These are phyloP conservation scores for Zasmidium cellare DNA, from an alignment of 2,329 filamentous ascomycete species.

Conservation along the genomic window DNA sequence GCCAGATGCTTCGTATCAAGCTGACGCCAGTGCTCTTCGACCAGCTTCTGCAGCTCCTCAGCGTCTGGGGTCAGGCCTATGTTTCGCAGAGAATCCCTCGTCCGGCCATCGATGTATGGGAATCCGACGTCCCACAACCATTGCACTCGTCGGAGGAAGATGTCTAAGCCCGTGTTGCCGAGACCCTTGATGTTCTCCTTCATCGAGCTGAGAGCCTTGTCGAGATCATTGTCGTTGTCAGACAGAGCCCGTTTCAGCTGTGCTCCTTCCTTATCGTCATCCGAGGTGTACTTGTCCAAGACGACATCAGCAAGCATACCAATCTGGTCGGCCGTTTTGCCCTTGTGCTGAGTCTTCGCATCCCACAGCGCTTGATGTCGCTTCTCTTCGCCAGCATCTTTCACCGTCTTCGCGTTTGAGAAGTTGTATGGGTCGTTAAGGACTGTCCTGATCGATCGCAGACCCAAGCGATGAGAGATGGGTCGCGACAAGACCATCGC, in stretches of 20 bases:
- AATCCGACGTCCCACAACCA: constrained; percentile 41
- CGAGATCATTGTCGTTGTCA: constrained; percentile 32
- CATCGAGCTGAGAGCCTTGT: constrained; percentile 33
- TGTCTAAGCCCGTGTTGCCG: constrained; percentile 42
- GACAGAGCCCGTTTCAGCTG: constrained; percentile 34
- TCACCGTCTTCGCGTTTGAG: constrained; percentile 35
- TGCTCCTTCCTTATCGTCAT: constrained; percentile 35
- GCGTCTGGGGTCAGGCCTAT: constrained; percentile 39
- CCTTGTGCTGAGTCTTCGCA: constrained; percentile 47
- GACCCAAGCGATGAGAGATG: constrained; percentile 45
- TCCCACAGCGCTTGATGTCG: constrained; percentile 42
- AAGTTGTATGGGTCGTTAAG: constrained; percentile 46
- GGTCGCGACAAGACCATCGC: constrained; percentile 47
- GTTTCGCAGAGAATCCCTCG: constrained; percentile 35
- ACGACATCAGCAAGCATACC: constrained; percentile 35
- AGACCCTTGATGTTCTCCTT: constrained; percentile 42
- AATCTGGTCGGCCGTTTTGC: constrained; percentile 47
- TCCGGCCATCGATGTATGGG: constrained; percentile 42
- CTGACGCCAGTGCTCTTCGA: constrained; percentile 40
- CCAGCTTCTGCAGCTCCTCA: constrained; percentile 34
- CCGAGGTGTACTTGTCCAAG: constrained; percentile 32
- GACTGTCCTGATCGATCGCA: constrained; percentile 46
- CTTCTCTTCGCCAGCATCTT: constrained; percentile 40
- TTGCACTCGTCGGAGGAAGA: constrained; percentile 45
- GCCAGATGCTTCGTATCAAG: constrained; percentile 32